Conservation (phyloP, 2,329 filamentous ascomycete genomes). For the Didymella sp. region DNA sequence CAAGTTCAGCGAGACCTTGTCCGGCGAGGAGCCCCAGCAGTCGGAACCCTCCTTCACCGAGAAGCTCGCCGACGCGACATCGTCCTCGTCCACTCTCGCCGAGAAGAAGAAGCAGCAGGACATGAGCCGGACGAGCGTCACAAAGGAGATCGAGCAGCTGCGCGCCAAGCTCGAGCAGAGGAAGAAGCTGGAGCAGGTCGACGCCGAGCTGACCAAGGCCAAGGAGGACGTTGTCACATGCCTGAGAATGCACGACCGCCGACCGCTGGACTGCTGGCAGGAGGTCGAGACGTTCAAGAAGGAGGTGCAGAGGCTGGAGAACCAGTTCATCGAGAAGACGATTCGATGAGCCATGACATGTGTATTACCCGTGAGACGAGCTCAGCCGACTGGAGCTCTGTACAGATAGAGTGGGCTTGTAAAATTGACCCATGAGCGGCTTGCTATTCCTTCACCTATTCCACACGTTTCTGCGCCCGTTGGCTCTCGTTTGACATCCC, state of each 20-base stretch:
- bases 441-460: constrained; percentile 1
- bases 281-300: constrained; percentile 91
- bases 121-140: constrained; percentile 61
- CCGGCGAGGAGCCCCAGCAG: constrained; percentile 52
- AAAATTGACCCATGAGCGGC: constrained; percentile 12
- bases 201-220: constrained; percentile 75
- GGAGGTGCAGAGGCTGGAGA: constrained; percentile 86
- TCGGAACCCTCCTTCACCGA: constrained; percentile 46
- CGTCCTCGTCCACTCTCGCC: constrained; percentile 45
- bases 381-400: constrained; percentile 1
- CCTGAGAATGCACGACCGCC: constrained; percentile 80
- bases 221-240: constrained; percentile 80
- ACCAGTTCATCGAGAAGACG: constrained; percentile 84
- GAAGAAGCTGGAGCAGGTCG: constrained; percentile 68
- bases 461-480: neutral
- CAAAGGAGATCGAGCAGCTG: constrained; percentile 64
- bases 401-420: constrained; percentile 16
- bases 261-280: constrained; percentile 91
- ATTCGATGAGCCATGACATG: constrained; percentile 53
- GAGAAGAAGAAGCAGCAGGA: constrained; percentile 55
- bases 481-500: neutral
- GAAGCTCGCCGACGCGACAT: constrained; percentile 47
- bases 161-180: constrained; percentile 58
- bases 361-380: neutral
- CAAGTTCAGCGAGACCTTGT: constrained; percentile 70